Evolutionary conservation across 2,329 filamentous ascomycete genomes (phyloP), one percentile per base, ranked within the genome.

Genomic region (Fusarium verrucosum): DNA sequence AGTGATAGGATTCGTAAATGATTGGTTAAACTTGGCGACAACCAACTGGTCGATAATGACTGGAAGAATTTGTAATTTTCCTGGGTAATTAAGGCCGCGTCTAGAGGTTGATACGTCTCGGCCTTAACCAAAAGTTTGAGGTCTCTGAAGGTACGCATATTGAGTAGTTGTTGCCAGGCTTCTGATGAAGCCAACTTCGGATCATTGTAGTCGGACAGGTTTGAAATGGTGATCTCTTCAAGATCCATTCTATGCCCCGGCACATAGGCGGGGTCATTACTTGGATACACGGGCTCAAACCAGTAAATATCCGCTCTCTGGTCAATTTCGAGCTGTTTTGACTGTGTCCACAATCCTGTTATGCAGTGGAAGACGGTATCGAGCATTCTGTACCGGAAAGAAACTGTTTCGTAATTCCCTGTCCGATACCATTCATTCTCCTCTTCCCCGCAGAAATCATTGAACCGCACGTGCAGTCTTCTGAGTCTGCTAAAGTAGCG

Each of bases 1-100:
- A 82, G 52, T 0, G 76, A 78, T 4, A 82, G 70, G 7, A 77
- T 73, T 4, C 62, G 67, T 3, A 78, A 47, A 7, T 68, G 64
- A 4, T 58, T 37, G 1, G 63, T 55, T 1, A 73, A 17, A 0
- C 50, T 10, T 0, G 61, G 52, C 3, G 28, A 25, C 0, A 74
- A 58, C 66, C 64, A 71, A 1, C 44, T 44, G 1, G 17, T 36
- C 0, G 66, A 63, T 1, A 75, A 8, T 4, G 16, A 38, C 3
- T 60, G 44, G 10, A 63, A 61, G 30, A 71, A 62, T 0, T 58
- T 17, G 10, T 50, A 50, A 22, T 40, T 60, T 14, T 47, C 9
- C 2, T 22, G 10, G 10, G 45, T 38, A 8, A 23, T 26, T 23
- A 10, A 30, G 11, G 13, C 4, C 30, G 16, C 2, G 26, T 9